Evolutionary conservation across 1,284 basidiomycete species (phyloP).

Genomic region (Boletus sp.): DNA sequence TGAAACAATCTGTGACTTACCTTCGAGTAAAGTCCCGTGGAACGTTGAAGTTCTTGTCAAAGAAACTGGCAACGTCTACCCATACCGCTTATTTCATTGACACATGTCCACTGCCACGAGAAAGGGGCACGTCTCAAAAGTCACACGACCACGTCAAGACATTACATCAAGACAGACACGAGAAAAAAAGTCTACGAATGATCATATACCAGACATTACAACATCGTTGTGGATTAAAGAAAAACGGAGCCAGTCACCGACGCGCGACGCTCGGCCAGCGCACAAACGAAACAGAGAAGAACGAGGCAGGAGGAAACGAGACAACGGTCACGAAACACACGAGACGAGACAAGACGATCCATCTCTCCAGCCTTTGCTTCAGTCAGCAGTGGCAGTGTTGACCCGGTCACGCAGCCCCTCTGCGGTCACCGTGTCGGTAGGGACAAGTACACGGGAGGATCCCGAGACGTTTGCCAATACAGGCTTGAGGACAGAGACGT

Average conservation of each 20-base stretch:
- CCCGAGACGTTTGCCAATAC: conserved; percentile 57
- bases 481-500: conserved; percentile 71
- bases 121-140: too few species aligned
- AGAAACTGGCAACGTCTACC: too few species aligned
- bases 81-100: too few species aligned
- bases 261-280: background rate
- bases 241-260: conserved; percentile 15
- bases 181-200: conserved; percentile 20
- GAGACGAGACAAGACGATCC: background rate
- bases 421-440: conserved; percentile 36
- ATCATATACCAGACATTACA: conserved; percentile 27
- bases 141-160: too few species aligned
- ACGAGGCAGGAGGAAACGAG: background rate
- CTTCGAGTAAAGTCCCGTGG: too few species aligned
- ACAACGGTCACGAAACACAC: background rate
- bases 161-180: background rate
- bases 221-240: conserved; percentile 20
- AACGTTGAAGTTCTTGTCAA: too few species aligned
- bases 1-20: too few species aligned
- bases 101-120: too few species aligned
- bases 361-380: conserved; percentile 7
- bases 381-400: conserved; percentile 41
- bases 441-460: conserved; percentile 32
- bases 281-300: conserved; percentile 1
- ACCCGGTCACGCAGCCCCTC: conserved; percentile 52